These are phyloP conservation scores for Nitzschia sp. DNA, from an alignment of 108 stramenopile species.

Conservation along the genomic window DNA sequence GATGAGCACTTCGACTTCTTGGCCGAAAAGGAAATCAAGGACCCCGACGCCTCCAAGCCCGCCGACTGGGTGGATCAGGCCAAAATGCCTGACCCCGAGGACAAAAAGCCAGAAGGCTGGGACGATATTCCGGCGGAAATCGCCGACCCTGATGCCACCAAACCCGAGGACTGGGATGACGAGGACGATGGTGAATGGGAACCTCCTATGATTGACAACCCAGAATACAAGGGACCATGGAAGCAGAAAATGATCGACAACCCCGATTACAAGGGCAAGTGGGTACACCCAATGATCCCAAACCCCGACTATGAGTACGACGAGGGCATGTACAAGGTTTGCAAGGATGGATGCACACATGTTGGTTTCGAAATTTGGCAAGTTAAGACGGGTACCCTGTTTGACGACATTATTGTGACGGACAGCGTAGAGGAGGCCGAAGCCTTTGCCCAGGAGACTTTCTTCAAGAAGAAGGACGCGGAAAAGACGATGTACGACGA, in stretches of 20 bases:
- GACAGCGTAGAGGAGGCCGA: constrained; percentile 97
- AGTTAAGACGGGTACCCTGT: constrained; percentile 96
- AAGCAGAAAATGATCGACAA: constrained; percentile 94
- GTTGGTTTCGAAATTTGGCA: constrained; percentile 99
- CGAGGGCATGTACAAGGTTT: constrained; percentile 89
- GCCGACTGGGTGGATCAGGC: constrained; percentile 97
- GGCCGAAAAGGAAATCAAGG: constrained; percentile 90
- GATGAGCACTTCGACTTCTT: constrained; percentile 97
- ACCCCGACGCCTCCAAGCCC: constrained; percentile 94
- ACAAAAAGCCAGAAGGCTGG: constrained; percentile 97
- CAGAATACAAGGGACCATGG: constrained; percentile 97
- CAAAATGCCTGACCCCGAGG: constrained; percentile 94
- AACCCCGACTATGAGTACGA: constrained; percentile 96
- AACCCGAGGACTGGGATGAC: constrained; percentile 99
- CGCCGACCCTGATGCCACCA: constrained; percentile 90
- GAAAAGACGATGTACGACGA: constrained; percentile 97
- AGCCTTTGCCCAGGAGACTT: constrained; percentile 94
- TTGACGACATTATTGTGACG: constrained; percentile 99
- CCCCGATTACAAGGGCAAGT: constrained; percentile 97
- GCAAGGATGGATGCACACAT: constrained; percentile 94
- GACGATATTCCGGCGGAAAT: constrained; percentile 92
- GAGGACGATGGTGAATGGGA: constrained; percentile 99
- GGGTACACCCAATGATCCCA: constrained; percentile 92
- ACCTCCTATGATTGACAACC: constrained; percentile 96
- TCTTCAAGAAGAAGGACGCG: constrained; percentile 95